These are phyloP conservation scores for Bruguiera parviflora DNA, from an alignment of 345 rosid genomes.

Conservation along the genomic window DNA sequence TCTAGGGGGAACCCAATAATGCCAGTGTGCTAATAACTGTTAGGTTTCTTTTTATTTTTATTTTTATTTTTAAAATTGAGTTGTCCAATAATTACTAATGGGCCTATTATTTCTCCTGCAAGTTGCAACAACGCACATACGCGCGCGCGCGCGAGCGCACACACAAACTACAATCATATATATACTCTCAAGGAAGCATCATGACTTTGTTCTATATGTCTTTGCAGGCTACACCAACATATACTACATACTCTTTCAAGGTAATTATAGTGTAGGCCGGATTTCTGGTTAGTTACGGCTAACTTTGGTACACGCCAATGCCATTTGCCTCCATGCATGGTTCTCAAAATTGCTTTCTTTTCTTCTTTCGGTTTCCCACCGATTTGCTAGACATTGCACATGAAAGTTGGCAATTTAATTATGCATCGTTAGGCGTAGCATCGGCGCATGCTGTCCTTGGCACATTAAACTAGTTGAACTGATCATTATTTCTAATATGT, in stretches of 20 bases:
- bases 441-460: slow-evolving; percentile 1
- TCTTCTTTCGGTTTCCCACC: slow-evolving; percentile 9
- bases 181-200: no score
- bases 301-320: slow-evolving; percentile 8
- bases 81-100: no score
- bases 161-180: no score
- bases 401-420: slow-evolving; percentile 20
- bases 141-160: no score
- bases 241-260: slow-evolving; percentile 6
- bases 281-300: slow-evolving; percentile 8
- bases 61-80: no score
- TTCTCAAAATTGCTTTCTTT: background rate
- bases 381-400: slow-evolving; percentile 19
- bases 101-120: no score
- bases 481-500: background rate
- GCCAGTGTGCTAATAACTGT: no score
- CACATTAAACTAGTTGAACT: slow-evolving; percentile 10
- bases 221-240: background rate
- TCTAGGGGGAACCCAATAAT: no score
- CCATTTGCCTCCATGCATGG: background rate
- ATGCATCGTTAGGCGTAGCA: background rate
- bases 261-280: slow-evolving; percentile 11
- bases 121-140: no score
- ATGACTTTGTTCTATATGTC: no score
- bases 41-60: no score